Percentiles rank a stretch among this genome's conserved stretches.
phyloP scores from a whole-genome alignment of 1,284 basidiomycete species.

The Sporisorium sorghi region DNA sequence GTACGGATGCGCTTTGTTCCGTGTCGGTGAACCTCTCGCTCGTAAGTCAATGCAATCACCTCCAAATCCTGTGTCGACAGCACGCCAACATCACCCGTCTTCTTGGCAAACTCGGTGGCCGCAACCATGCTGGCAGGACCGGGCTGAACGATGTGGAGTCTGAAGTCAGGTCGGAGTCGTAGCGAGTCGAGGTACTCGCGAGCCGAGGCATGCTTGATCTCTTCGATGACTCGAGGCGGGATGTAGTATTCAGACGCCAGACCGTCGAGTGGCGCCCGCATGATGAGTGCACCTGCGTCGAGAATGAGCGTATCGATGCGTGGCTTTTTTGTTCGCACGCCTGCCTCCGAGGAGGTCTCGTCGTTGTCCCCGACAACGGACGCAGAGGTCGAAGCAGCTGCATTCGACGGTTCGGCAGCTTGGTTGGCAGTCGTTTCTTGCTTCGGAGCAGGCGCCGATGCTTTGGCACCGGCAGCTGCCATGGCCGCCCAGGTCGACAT shows the following conservation, averaged over 20 bases:
- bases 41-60: conserved; percentile 88
- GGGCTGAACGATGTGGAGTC: conserved; percentile 61
- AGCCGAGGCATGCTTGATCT: conserved; percentile 64
- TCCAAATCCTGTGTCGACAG: conserved; percentile 91
- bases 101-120: conserved; percentile 92
- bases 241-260: conserved; percentile 65
- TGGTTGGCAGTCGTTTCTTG: conserved; percentile 4
- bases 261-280: conserved; percentile 58
- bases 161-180: conserved; percentile 53
- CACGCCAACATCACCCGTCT: conserved; percentile 95
- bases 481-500: conserved; percentile 51
- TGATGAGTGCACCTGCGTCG: conserved; percentile 66
- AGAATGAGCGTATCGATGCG: conserved; percentile 64
- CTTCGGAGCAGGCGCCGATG: conserved; percentile 24
- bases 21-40: conserved; percentile 76
- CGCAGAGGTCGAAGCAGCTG: conserved; percentile 27
- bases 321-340: conserved; percentile 38
- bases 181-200: conserved; percentile 64
- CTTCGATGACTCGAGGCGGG: conserved; percentile 62
- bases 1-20: conserved; percentile 73
- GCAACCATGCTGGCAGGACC: conserved; percentile 59
- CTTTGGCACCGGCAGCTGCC: conserved; percentile 35
- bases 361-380: conserved; percentile 3
- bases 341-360: conserved; percentile 5
- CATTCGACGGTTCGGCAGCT: conserved; percentile 6